Percentiles rank a stretch among this genome's conserved stretches.
These are phyloP conservation scores for Micromonas commoda DNA, from an alignment of 139 green algal species.

Conservation along the genomic window DNA sequence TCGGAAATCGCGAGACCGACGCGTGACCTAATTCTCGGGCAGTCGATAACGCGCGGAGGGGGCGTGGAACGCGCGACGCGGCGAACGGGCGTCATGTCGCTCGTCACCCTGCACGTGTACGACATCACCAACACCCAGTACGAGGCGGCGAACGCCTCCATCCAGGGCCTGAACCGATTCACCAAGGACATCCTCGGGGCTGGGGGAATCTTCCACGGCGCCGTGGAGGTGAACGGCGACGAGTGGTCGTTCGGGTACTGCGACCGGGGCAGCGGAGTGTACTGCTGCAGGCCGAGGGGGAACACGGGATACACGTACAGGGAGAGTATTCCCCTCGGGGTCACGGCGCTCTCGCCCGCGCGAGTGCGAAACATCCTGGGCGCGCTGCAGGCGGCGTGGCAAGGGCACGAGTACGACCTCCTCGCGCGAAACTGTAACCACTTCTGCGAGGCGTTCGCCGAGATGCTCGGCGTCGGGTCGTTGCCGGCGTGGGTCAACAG, in stretches of 20 bases:
- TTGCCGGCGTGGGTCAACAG: constrained; percentile 54
- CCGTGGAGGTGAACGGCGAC: constrained; percentile 47
- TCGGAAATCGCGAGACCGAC: no score
- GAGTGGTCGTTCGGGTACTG: constrained; percentile 69
- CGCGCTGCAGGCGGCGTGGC: constrained; percentile 45
- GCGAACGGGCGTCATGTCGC: no score
- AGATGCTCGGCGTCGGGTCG: constrained; percentile 36
- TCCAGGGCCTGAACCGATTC: constrained; percentile 49
- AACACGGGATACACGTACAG: constrained; percentile 63
- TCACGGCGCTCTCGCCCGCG: constrained; percentile 36
- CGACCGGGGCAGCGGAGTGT: constrained; percentile 60
- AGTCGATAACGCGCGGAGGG: no score
- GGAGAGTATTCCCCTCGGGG: constrained; percentile 55
- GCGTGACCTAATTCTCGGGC: no score
- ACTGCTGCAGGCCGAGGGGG: constrained; percentile 42
- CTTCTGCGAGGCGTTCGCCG: constrained; percentile 64
- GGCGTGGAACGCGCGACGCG: no score
- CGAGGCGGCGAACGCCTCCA: constrained; percentile 37
- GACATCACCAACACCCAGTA: constrained; percentile 45
- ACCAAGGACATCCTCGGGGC: constrained; percentile 40
- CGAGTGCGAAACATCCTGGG: constrained; percentile 36
- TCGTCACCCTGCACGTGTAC: constrained; percentile 48
- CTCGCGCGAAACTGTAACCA: constrained; percentile 68
- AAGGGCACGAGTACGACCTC: constrained; percentile 56
- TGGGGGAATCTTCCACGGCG: constrained; percentile 62